Evolutionary conservation across 345 rosid genomes (phyloP), one percentile per base, ranked within the genome.

Genomic region (Iberis pinnata): DNA sequence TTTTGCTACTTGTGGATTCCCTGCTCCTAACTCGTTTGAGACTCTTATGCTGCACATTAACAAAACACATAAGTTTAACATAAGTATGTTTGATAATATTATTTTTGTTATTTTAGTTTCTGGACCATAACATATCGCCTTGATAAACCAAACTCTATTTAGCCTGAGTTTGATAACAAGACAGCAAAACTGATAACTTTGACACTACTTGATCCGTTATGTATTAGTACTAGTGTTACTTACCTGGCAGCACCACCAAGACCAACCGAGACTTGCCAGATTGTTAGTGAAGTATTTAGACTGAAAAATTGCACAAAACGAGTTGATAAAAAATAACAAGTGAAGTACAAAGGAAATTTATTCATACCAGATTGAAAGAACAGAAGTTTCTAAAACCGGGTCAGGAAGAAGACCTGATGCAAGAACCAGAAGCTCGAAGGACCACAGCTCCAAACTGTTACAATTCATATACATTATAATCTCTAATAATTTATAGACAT

Each of bases 181-280:
- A n/a, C n/a, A n/a, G n/a, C n/a, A n/a, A n/a, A n/a, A n/a, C n/a
- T n/a, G n/a, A n/a, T n/a, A n/a, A n/a, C n/a, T n/a, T n/a, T n/a
- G n/a, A n/a, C n/a, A n/a, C n/a, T n/a, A n/a, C n/a, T n/a, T n/a
- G n/a, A n/a, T n/a, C n/a, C n/a, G n/a, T n/a, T n/a, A n/a, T n/a
- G n/a, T n/a, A n/a, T n/a, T n/a, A n/a, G n/a, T n/a, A n/a, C n/a
- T n/a, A n/a, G n/a, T n/a, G n/a, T n/a, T 29, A 42, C 38, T 46
- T 8, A 81, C 96, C 96, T 87, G 40, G 73, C 75, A 12, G 89
- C 80, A 9, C 78, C 65, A 49, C 93, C 75, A 10, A 87, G 83
- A 19, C 96, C 96, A 18, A 58, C 73, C 8, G 93, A 75, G 58
- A 83, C 71, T 83, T 73, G 80, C 82, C 81, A 87, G 19, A 80